These are phyloP conservation scores for Tetraselmis striata DNA, from an alignment of 139 green algal species.

Conservation along the genomic window DNA sequence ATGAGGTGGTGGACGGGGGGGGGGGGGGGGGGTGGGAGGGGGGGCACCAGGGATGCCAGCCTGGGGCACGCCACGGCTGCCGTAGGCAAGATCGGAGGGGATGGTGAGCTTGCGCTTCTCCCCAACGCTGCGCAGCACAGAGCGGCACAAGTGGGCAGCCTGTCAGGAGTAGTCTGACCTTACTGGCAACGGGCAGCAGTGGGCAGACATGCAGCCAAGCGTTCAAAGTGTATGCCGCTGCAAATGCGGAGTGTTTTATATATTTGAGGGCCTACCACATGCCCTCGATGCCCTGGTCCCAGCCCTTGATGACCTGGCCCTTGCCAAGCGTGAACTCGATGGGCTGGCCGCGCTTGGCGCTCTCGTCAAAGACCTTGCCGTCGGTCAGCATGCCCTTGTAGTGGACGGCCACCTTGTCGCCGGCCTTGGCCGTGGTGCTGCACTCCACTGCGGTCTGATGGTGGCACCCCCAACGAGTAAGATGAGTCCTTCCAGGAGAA, in stretches of 20 bases:
- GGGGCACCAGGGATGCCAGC: neutral
- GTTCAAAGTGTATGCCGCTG: no score
- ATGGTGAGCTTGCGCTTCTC: neutral
- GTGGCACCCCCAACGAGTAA: neutral
- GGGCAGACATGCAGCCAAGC: no score
- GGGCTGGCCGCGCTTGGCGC: slow-evolving; percentile 2
- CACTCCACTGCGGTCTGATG: neutral
- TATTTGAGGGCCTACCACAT: neutral
- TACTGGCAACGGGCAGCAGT: no score
- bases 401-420: slow-evolving; percentile 13
- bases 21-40: no score
- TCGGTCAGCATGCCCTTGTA: slow-evolving; percentile 14
- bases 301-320: slow-evolving; percentile 8
- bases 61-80: neutral
- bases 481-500: neutral
- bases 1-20: no score
- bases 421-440: neutral
- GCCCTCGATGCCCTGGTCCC: neutral
- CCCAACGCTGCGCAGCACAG: neutral
- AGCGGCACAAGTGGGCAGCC: no score
- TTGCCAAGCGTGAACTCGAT: slow-evolving; percentile 8
- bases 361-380: slow-evolving; percentile 9
- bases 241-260: no score
- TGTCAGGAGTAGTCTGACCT: no score
- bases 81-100: neutral